A percentile compares a stretch with the other conserved stretches of the same genome.
These are phyloP conservation scores for Eimeria necatrix DNA, from an alignment of 169 alveolate species.

Conservation along the genomic window DNA sequence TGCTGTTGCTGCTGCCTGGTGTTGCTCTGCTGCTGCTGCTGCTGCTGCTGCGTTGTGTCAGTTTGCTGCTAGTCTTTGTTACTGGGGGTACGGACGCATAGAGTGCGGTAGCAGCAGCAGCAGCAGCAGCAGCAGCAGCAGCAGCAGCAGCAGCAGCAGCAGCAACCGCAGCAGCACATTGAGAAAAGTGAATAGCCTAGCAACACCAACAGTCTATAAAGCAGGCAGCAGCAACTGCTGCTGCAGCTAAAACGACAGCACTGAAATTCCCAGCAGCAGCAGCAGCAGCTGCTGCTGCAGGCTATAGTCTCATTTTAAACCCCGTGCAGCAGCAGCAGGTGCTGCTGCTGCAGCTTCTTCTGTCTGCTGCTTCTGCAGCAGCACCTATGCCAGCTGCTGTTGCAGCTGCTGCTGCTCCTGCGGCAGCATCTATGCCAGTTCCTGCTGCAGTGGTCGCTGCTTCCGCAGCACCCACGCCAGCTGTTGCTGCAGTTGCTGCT, in stretches of 20 bases:
- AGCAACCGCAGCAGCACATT: neutral
- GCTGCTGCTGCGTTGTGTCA: neutral
- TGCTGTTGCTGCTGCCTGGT: slow-evolving; percentile 6
- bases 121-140: slow-evolving; percentile 50
- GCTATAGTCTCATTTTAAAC: neutral
- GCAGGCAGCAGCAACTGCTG: neutral
- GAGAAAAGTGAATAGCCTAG: neutral
- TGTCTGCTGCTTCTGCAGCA: neutral
- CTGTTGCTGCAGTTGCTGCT: slow-evolving; percentile 8
- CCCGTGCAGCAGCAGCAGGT: slow-evolving; percentile 1
- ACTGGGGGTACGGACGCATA: neutral
- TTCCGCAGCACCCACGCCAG: neutral
- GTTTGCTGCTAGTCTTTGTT: neutral
- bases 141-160: neutral
- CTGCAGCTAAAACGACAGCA: neutral
- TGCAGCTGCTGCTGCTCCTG: slow-evolving; percentile 4
- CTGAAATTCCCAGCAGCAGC: neutral
- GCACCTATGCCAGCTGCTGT: neutral
- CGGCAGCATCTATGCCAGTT: neutral
- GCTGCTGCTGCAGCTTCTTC: slow-evolving; percentile 2
- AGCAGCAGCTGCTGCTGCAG: slow-evolving; percentile 9
- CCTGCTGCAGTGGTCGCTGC: neutral
- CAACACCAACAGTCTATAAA: neutral
- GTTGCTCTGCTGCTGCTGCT: neutral
- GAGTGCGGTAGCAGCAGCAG: neutral